A percentile compares a stretch with the other conserved stretches of the same genome.
Conservation (phyloP, 495 filamentous ascomycete genomes). For the Penicillium lividum region DNA sequence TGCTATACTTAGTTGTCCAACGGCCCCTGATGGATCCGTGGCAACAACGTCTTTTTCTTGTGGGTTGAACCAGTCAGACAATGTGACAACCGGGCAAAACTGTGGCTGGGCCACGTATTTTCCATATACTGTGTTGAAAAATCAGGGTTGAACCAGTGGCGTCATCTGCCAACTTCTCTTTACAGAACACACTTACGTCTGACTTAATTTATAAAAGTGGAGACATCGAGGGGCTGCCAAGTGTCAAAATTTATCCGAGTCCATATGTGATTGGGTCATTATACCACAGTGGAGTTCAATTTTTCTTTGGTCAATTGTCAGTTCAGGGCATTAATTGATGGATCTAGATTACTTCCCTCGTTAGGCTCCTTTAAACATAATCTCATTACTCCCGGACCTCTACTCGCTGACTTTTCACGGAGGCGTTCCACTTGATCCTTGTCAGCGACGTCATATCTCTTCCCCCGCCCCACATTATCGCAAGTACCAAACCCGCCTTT, state of each 20-base stretch:
- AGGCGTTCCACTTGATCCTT: slow-evolving; percentile 17
- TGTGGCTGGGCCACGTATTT: slow-evolving; percentile 3
- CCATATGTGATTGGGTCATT: slow-evolving; percentile 17
- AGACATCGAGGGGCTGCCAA: slow-evolving; percentile 6
- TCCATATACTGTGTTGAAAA: neutral
- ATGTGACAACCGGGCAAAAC: neutral
- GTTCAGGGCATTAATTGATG: neutral
- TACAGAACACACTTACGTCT: slow-evolving; percentile 23
- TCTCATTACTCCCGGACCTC: neutral
- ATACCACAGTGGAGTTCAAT: neutral
- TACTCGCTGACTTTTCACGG: slow-evolving; percentile 5
- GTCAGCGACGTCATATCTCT: slow-evolving; percentile 20
- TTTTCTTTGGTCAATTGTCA: neutral
- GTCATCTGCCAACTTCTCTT: slow-evolving; percentile 16
- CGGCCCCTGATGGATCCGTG: slow-evolving; percentile 18
- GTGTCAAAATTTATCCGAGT: slow-evolving; percentile 15
- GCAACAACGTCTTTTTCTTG: slow-evolving; percentile 15
- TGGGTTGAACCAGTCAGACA: slow-evolving; percentile 21
- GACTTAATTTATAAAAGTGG: slow-evolving; percentile 30
- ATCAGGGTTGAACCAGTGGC: slow-evolving; percentile 19
- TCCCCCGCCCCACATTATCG: slow-evolving; percentile 6
- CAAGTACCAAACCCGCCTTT: neutral
- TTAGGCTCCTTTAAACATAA: neutral
- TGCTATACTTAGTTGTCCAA: neutral
- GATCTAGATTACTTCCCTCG: neutral